These are phyloP conservation scores for Starmerella potacharoeniae DNA, from an alignment of 805 yeast species.

Conservation along the genomic window DNA sequence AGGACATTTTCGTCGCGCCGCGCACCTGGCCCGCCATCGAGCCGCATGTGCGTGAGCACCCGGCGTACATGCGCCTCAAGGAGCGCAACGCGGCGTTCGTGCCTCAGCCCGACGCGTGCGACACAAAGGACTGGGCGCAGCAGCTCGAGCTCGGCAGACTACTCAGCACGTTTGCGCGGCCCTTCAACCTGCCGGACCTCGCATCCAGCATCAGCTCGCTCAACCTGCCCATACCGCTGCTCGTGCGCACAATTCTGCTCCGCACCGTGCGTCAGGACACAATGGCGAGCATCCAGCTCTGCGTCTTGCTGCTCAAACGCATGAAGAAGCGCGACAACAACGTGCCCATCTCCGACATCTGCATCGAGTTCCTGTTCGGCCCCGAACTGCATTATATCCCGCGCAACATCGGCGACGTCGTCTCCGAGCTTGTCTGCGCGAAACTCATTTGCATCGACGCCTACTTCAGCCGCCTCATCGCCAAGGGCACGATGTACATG, in stretches of 20 bases:
- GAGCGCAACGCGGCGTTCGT: slow-evolving; percentile 19
- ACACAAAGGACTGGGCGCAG: slow-evolving; percentile 14
- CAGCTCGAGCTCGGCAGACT: slow-evolving; percentile 10
- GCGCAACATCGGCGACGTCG: slow-evolving; percentile 28
- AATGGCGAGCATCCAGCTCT: slow-evolving; percentile 11
- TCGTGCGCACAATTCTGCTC: slow-evolving; percentile 13
- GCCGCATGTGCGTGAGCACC: slow-evolving; percentile 12
- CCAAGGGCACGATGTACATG: slow-evolving; percentile 71
- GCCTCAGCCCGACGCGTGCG: slow-evolving; percentile 8
- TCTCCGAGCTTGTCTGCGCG: slow-evolving; percentile 39
- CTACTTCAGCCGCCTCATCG: slow-evolving; percentile 68
- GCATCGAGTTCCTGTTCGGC: slow-evolving; percentile 19
- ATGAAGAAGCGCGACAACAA: slow-evolving; percentile 10
- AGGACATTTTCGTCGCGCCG: slow-evolving; percentile 17
- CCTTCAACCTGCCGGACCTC: slow-evolving; percentile 20
- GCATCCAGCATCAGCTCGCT: slow-evolving; percentile 5
- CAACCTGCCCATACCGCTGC: not conserved
- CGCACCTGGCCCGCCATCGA: slow-evolving; percentile 15
- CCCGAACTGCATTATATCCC: slow-evolving; percentile 11
- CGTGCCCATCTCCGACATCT: slow-evolving; percentile 15
- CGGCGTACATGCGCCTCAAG: slow-evolving; percentile 8
- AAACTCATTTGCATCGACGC: slow-evolving; percentile 47
- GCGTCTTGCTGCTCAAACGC: slow-evolving; percentile 17
- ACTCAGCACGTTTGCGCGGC: slow-evolving; percentile 26
- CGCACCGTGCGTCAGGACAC: slow-evolving; percentile 16